Base-by-base conservation (phyloP, 202 grass and related monocot genomes). In the Digitaria exilis region DNA sequence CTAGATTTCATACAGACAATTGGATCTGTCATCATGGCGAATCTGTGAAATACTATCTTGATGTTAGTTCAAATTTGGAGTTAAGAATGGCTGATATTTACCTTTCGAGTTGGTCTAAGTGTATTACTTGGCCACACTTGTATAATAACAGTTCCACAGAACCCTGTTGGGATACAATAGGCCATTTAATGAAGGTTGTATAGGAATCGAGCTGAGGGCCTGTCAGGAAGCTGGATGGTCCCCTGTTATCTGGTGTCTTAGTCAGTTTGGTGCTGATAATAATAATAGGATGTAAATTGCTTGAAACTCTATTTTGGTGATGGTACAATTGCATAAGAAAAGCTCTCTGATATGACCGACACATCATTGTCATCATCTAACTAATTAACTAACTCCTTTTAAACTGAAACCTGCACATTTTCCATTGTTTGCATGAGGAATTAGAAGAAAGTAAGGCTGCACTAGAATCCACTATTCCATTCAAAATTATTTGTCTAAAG, bases 341-440 rank as follows among this genome's bases (percentile, higher is more conserved):
- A 68, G 2, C 1, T 12, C n/a, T 65, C 49, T 48, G 3, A 35
- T 24, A 50, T 10, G 22, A 32, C 29, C 10, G 21, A 52, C 9
- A 39, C 21, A 79, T 37, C 19, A 80, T 37, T 74, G 30, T 52
- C 16, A 5, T 37, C 71, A 74, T 55, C 49, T 55, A 54, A 55
- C 48, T 74, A 74, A 9, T 32, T 67, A 37, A 56, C n/a, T 34
- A 31, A 46, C 37, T n/a, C n/a, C n/a, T 54, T 73, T 56, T 75
- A 31, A 18, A 52, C 64, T 56, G 31, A 68, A 68, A 80, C 31
- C 9, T 55, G 30, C 28, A 9, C 30, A 26, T 12, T 13, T 55
- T 22, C 68, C 9, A 80, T 35, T 52, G 18, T 9, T 78, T 11
- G 28, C 29, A 49, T 49, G 76, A n/a, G 9, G 16, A 44, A 49